Evolutionary conservation across 768 basidiomycete species (phyloP).

Genomic region (Russula sp.): DNA sequence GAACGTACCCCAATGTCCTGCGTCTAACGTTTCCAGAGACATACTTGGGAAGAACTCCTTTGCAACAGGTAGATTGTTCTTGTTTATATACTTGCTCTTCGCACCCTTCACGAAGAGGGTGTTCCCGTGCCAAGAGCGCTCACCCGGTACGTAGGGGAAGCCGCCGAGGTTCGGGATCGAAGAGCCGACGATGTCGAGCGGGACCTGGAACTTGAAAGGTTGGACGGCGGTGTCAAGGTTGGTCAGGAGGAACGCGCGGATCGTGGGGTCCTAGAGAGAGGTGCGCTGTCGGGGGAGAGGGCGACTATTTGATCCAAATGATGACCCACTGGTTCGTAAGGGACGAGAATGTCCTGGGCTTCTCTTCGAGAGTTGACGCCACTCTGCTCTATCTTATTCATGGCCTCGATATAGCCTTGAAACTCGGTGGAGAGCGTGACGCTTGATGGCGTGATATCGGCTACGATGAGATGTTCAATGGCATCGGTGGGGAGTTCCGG

Average conservation of each 20-base stretch:
- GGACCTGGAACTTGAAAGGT: constrained; percentile 64
- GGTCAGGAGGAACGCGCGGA: constrained; percentile 82
- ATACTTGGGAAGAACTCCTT: constrained; percentile 69
- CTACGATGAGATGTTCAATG: constrained; percentile 59
- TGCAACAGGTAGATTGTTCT: constrained; percentile 55
- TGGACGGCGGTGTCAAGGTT: constrained; percentile 50
- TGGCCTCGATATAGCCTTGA: constrained; percentile 55
- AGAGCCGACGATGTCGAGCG: constrained; percentile 28
- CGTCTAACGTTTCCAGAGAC: constrained; percentile 55
- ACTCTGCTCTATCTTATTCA: constrained; percentile 64
- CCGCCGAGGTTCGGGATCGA: no score
- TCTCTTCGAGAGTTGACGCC: constrained; percentile 56
- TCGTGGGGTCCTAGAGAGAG: constrained; percentile 52
- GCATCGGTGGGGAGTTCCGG: constrained; percentile 37
- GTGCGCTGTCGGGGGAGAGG: background rate
- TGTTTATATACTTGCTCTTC: constrained; percentile 79
- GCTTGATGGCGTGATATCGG: constrained; percentile 75
- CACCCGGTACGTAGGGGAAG: constrained; percentile 33
- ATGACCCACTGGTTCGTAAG: constrained; percentile 53
- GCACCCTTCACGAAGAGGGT: constrained; percentile 73
- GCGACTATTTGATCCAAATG: background rate
- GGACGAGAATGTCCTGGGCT: constrained; percentile 58
- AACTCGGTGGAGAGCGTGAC: constrained; percentile 59
- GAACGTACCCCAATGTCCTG: constrained; percentile 81
- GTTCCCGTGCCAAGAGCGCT: constrained; percentile 48